Conservation (phyloP, 2,329 filamentous ascomycete genomes). For the Neocucurbitaria cava region DNA sequence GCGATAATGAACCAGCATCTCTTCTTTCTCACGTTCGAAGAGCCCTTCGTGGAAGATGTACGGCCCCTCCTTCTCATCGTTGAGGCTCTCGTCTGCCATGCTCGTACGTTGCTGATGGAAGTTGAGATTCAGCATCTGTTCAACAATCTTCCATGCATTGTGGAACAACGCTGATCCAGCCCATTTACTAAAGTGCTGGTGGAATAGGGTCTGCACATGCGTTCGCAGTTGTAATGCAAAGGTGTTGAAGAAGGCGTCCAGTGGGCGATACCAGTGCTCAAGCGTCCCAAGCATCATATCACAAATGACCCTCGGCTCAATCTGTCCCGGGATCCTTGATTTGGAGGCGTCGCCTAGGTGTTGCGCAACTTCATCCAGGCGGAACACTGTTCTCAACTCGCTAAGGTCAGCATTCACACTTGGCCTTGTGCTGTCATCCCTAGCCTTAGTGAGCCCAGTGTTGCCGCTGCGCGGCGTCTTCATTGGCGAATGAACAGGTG, state of each 20-base stretch:
- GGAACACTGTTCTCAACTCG: slow-evolving; percentile 20
- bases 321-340: slow-evolving; percentile 42
- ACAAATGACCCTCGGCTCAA: slow-evolving; percentile 44
- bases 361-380: slow-evolving; percentile 38
- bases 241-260: slow-evolving; percentile 33
- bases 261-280: slow-evolving; percentile 36
- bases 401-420: slow-evolving; percentile 9
- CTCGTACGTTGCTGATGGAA: slow-evolving; percentile 32
- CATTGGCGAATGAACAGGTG: slow-evolving; percentile 2
- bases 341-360: slow-evolving; percentile 33
- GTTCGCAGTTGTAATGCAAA: slow-evolving; percentile 19
- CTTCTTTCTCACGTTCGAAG: slow-evolving; percentile 23
- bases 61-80: slow-evolving; percentile 44
- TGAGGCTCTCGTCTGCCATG: slow-evolving; percentile 33
- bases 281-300: slow-evolving; percentile 39
- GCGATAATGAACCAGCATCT: slow-evolving; percentile 26
- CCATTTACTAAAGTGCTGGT: slow-evolving; percentile 39
- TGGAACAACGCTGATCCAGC: slow-evolving; percentile 37
- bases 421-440: neutral
- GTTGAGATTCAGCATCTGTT: slow-evolving; percentile 32
- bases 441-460: neutral
- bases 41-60: slow-evolving; percentile 40
- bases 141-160: slow-evolving; percentile 29
- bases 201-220: slow-evolving; percentile 31
- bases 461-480: neutral